Conservation (phyloP, 768 basidiomycete genomes). For the Amanita exitialis region DNA sequence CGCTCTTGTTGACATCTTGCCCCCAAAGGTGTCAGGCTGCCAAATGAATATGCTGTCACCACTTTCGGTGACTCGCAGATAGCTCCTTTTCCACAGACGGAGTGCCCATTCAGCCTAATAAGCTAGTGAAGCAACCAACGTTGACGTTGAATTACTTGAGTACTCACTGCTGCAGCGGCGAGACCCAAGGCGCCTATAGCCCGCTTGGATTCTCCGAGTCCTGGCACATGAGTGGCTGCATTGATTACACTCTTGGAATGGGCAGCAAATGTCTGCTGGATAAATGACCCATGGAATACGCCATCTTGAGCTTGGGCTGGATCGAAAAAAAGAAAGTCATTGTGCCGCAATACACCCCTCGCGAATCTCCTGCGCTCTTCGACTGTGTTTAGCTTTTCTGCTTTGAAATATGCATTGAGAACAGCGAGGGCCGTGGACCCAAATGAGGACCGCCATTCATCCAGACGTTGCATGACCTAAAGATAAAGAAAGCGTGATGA, state of each 20-base stretch:
- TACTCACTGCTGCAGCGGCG: neutral
- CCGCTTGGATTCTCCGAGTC: neutral
- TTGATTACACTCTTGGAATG: neutral
- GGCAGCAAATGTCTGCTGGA: neutral
- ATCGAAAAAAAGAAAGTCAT: neutral
- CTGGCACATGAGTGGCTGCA: neutral
- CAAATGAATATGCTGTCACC: too few species aligned
- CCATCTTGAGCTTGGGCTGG: neutral
- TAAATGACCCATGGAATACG: neutral
- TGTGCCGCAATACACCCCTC: neutral
- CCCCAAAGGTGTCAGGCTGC: too few species aligned
- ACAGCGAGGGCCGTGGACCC: slow-evolving; percentile 5
- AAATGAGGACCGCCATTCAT: slow-evolving; percentile 5
- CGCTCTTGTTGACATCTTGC: too few species aligned
- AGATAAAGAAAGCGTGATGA: neutral
- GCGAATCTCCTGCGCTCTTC: neutral
- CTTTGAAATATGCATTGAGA: slow-evolving; percentile 2
- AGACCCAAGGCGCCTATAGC: neutral
- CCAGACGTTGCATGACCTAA: slow-evolving; percentile 1
- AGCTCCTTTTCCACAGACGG: too few species aligned
- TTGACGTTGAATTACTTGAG: neutral
- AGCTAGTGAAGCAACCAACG: neutral
- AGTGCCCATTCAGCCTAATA: neutral
- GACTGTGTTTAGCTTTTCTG: neutral
- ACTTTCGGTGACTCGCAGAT: too few species aligned